Conservation (phyloP, 2,329 filamentous ascomycete species). For the Geosmithia flava region DNA sequence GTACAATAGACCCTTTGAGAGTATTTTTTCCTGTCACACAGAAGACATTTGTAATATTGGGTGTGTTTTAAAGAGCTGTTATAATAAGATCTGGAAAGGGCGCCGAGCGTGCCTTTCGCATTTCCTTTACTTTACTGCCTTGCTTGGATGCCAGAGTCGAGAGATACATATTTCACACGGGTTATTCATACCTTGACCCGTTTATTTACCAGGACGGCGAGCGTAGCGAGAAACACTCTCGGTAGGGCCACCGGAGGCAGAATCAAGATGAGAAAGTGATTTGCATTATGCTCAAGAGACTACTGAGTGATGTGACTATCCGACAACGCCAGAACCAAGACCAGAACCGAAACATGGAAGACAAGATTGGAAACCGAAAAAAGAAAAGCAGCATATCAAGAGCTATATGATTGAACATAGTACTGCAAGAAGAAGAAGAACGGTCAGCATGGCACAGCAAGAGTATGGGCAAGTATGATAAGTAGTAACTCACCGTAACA, state of each 20-base stretch:
- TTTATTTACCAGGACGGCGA: too few species aligned
- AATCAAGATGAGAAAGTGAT: too few species aligned
- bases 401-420: slow-evolving; percentile 30
- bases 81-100: neutral
- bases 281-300: too few species aligned
- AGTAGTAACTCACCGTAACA: slow-evolving; percentile 47
- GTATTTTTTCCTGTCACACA: neutral
- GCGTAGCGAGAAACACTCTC: too few species aligned
- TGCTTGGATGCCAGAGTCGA: too few species aligned
- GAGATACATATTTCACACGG: too few species aligned
- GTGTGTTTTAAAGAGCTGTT: neutral
- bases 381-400: slow-evolving; percentile 2
- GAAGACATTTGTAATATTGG: neutral
- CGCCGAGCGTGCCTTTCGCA: too few species aligned
- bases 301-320: neutral
- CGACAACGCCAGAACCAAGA: neutral
- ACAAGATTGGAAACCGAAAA: neutral
- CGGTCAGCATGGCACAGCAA: slow-evolving; percentile 9
- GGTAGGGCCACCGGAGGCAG: too few species aligned
- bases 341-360: neutral
- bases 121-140: too few species aligned
- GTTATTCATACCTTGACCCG: too few species aligned
- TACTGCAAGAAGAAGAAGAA: slow-evolving; percentile 14
- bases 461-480: too few species aligned
- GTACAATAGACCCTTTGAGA: neutral